A percentile compares a stretch with the other conserved stretches of the same genome.
phyloP scores from a whole-genome alignment of 352 stramenopile genomes.

The Globisporangium emineosum region DNA sequence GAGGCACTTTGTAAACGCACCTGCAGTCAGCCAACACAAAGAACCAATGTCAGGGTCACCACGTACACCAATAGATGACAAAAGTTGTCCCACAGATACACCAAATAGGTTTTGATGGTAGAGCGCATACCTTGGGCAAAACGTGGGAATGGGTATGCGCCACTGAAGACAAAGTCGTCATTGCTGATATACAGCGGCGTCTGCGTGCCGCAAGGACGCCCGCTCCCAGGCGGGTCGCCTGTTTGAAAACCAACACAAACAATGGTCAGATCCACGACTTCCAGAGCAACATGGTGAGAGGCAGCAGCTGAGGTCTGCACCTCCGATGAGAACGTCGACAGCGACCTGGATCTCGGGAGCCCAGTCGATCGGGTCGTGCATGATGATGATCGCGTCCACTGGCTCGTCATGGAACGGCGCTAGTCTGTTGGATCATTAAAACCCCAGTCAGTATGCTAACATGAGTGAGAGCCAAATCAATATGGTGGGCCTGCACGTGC shows the following conservation, averaged over 20 bases:
- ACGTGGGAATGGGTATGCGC: constrained; percentile 74
- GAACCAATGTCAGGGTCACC: not conserved
- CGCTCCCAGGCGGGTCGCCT: constrained; percentile 69
- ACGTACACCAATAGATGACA: too few species aligned
- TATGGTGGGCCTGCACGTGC: not conserved
- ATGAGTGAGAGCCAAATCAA: not conserved
- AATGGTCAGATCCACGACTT: not conserved
- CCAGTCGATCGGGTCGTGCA: constrained; percentile 90
- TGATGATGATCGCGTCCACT: constrained; percentile 85
- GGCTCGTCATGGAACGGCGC: constrained; percentile 62
- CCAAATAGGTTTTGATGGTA: not conserved
- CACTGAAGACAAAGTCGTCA: constrained; percentile 87
- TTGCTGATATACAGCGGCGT: constrained; percentile 85
- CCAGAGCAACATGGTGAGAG: not conserved
- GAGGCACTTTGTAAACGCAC: constrained; percentile 75
- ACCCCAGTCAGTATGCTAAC: not conserved
- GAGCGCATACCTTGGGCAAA: constrained; percentile 59
- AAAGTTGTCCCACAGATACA: not conserved
- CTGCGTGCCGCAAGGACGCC: constrained; percentile 41
- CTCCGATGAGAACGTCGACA: constrained; percentile 84
- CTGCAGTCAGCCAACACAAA: not conserved
- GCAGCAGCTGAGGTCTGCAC: constrained; percentile 6
- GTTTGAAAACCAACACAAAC: not conserved
- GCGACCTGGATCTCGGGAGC: constrained; percentile 87
- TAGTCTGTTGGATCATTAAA: constrained; percentile 21